Base-by-base conservation (phyloP, 1,284 basidiomycete genomes). In the Trametes polyzona region DNA sequence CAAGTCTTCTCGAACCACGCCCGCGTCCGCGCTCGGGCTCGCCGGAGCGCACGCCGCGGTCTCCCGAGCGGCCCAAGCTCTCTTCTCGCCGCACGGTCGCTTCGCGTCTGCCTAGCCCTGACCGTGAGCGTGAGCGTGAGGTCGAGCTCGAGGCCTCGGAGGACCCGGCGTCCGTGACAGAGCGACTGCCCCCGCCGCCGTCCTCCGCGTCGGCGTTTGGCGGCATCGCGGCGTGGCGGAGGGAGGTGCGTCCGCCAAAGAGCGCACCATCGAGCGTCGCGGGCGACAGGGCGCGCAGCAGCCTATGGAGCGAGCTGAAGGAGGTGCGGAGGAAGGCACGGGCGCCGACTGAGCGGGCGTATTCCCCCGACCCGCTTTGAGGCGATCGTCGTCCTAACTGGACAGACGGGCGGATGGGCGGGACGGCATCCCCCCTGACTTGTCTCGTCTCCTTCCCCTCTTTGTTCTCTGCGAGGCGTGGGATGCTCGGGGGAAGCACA, bases 291-390 rank as follows among this genome's bases (percentile, higher is more conserved):
- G 35, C 46, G 29, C 73, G 78, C 57, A 77, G 79, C 64, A 76
- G 75, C 57, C 67, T 88, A 52, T 87, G 86, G 84, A 77, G 76
- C 50, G 86, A 87, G 63, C 71, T 88, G 37, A 78, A 78, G 66
- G 80, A 80, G 54, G 74, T 83, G 40, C 81, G 76, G 65, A 73
- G 74, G 59, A 78, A 76, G 66, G 72, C 81, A 57, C 72, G 75
- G 30, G 72, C 81, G 39, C 74, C 76, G 42, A 80, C 77, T 35
- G 76, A 77, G 46, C 67, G 69, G 54, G 75, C 76, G 35, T 60
- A 48, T 32, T 66, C 67, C n/a, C 66, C 65, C 4, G 64, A 64
- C 37, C 62, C 60, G 27, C 55, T 59, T 33, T 64, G 55, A 57
- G 53, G 26, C 11, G 54, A 44, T 37, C 35, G 40, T 30, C 44